Base-by-base conservation (phyloP, 352 stramenopile genomes). In the Globisporangium acanthophoron region DNA sequence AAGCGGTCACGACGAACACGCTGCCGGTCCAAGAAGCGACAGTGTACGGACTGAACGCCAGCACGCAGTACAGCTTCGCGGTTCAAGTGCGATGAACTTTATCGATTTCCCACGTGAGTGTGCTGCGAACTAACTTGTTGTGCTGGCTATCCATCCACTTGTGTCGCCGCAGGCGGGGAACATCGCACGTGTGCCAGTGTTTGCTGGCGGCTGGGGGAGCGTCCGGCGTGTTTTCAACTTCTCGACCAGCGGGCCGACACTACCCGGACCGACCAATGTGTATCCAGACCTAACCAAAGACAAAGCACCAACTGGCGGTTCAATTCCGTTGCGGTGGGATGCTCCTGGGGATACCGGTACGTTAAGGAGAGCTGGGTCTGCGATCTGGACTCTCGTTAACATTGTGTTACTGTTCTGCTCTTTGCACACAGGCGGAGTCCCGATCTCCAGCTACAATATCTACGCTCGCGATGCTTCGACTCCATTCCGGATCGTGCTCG, bases 291-390 rank as follows among this genome's bases (percentile, higher is more conserved):
- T 62, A 0, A 70, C 59, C 33, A 48, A 53, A 46, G 27, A 50
- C 0, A n/a, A n/a, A n/a, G n/a, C n/a, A n/a, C 43, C 73, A 0
- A 87, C 80, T 0, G 80, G 78, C n/a, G 80, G 80, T 4, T 72
- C 74, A 31, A 63, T 91, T n/a, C 69, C 65, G 51, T 47, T 86
- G 8, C 61, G 64, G 16, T 91, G 78, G 78, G 55, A 74, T 29
- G 21, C 62, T 0, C 78, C 80, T 21, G 24, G 70, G 0, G 80
- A 91, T 41, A 83, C 69, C 27, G 80, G 78, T 71, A 62, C 40
- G 24, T 49, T 52, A 1, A 37, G 4, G n/a, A n/a, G n/a, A n/a
- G n/a, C n/a, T n/a, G n/a, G n/a, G n/a, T n/a, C n/a, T n/a, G n/a
- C n/a, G n/a, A n/a, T n/a, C n/a, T n/a, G n/a, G n/a, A n/a, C n/a